Percentiles rank a stretch among this genome's conserved stretches.
Conservation (phyloP, 495 filamentous ascomycete genomes). For the Hypomontagnella submonticulosa region DNA sequence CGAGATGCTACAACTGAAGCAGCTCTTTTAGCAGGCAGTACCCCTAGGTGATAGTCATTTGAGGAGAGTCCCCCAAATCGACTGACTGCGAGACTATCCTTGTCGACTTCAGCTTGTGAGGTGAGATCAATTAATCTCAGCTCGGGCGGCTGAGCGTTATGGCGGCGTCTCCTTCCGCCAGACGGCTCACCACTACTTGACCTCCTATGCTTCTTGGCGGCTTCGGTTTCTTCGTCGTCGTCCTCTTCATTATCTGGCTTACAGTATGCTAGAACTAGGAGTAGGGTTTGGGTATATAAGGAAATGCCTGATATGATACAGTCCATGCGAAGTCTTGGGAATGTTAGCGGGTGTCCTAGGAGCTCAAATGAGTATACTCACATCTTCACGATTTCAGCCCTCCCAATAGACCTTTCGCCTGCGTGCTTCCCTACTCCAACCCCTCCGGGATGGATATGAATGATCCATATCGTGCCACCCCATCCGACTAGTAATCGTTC, state of each 20-base stretch:
- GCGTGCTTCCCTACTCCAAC: conserved; percentile 72
- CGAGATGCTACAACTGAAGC: conserved; percentile 68
- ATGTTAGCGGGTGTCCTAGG: conserved; percentile 43
- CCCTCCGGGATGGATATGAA: conserved; percentile 87
- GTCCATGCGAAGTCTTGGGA: conserved; percentile 85
- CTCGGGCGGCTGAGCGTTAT: conserved; percentile 84
- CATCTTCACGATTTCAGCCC: conserved; percentile 91
- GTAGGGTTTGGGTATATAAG: conserved; percentile 90
- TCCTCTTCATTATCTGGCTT: conserved; percentile 74
- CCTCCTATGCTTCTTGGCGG: conserved; percentile 32
- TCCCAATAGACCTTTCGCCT: conserved; percentile 77
- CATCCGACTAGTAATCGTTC: conserved; percentile 94
- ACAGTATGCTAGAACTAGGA: conserved; percentile 91
- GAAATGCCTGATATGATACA: conserved; percentile 97
- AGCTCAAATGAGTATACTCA: conserved; percentile 57
- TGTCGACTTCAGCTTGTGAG: conserved; percentile 78
- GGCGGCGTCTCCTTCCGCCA: conserved; percentile 70
- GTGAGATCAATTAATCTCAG: conserved; percentile 88
- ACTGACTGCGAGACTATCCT: conserved; percentile 82
- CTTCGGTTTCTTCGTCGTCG: conserved; percentile 43
- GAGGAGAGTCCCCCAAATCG: conserved; percentile 87
- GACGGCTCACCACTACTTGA: conserved; percentile 61
- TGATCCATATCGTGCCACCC: conserved; percentile 95
- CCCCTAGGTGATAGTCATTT: conserved; percentile 89
- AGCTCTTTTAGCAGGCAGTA: conserved; percentile 78